phyloP scores from a whole-genome alignment of 2,329 filamentous ascomycete species.

The Pestalotiopsis sp. region DNA sequence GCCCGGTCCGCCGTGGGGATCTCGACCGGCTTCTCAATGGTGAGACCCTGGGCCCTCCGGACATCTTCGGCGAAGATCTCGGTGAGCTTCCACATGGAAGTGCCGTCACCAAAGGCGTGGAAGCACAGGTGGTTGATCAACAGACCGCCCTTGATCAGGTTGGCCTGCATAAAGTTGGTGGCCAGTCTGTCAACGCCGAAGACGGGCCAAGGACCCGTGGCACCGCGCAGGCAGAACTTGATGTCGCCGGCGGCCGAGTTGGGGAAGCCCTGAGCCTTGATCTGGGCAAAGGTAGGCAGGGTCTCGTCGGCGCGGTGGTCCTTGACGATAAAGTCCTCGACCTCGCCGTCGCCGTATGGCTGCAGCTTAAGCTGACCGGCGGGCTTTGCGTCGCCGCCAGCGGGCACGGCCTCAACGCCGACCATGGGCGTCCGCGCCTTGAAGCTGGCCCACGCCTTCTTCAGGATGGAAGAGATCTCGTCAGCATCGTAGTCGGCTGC shows the following conservation, averaged over 20 bases:
- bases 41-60: conserved; percentile 31
- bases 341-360: conserved; percentile 3
- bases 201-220: neutral
- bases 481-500: conserved; percentile 13
- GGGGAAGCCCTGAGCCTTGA: conserved; percentile 31
- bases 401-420: conserved; percentile 12
- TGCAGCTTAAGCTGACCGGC: conserved; percentile 10
- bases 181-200: conserved; percentile 18
- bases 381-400: neutral
- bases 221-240: conserved; percentile 27
- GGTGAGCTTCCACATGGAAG: conserved; percentile 33
- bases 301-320: conserved; percentile 7
- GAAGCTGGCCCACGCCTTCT: conserved; percentile 10
- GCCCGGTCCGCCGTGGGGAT: conserved; percentile 1
- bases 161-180: conserved; percentile 27
- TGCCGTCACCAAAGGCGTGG: conserved; percentile 38
- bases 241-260: conserved; percentile 24
- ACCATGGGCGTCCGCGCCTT: conserved; percentile 14
- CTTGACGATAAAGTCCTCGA: conserved; percentile 14
- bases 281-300: conserved; percentile 22
- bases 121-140: conserved; percentile 30
- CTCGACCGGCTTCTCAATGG: neutral
- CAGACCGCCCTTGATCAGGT: conserved; percentile 34
- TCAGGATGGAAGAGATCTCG: conserved; percentile 9
- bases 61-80: conserved; percentile 39